A percentile compares a stretch with the other conserved stretches of the same genome.
These are phyloP conservation scores for Citrus unshiu DNA, from an alignment of 345 rosid genomes.

Conservation along the genomic window DNA sequence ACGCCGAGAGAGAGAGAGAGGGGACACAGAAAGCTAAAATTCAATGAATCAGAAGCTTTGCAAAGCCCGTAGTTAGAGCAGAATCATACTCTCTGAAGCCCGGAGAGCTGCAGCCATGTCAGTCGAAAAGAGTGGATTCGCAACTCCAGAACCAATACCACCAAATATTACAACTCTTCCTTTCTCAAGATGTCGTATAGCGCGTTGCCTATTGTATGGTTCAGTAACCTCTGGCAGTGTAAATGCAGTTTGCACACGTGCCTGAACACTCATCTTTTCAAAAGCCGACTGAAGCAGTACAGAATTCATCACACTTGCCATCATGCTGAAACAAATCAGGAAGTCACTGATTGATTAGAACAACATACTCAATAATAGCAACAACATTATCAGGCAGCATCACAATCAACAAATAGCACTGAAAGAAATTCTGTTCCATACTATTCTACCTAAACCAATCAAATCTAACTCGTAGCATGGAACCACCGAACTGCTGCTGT, in stretches of 20 bases:
- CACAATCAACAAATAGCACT: background rate
- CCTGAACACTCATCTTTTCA: slow-evolving; percentile 37
- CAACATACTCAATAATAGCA: background rate
- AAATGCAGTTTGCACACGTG: slow-evolving; percentile 43
- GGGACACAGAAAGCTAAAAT: too few relatives aligned
- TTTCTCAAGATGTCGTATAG: slow-evolving; percentile 51
- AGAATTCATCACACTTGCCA: slow-evolving; percentile 53
- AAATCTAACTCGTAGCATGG: background rate
- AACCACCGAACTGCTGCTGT: background rate
- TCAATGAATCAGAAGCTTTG: background rate
- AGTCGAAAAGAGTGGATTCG: slow-evolving; percentile 44
- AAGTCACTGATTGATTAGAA: background rate
- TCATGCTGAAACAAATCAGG: slow-evolving; percentile 32
- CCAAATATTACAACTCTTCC: slow-evolving; percentile 57
- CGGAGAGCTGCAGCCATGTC: slow-evolving; percentile 49
- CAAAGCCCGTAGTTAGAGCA: background rate
- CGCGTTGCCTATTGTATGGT: slow-evolving; percentile 41
- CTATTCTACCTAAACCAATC: background rate
- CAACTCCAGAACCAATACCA: slow-evolving; percentile 41
- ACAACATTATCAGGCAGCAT: background rate
- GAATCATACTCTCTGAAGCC: slow-evolving; percentile 38
- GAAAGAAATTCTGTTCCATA: background rate
- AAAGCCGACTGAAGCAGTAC: slow-evolving; percentile 50
- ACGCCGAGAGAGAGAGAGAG: background rate
- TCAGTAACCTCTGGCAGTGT: slow-evolving; percentile 40